Percentiles rank a stretch among this genome's conserved stretches.
phyloP scores from a whole-genome alignment of 495 filamentous ascomycete species.

The Penicillium tannophilum region DNA sequence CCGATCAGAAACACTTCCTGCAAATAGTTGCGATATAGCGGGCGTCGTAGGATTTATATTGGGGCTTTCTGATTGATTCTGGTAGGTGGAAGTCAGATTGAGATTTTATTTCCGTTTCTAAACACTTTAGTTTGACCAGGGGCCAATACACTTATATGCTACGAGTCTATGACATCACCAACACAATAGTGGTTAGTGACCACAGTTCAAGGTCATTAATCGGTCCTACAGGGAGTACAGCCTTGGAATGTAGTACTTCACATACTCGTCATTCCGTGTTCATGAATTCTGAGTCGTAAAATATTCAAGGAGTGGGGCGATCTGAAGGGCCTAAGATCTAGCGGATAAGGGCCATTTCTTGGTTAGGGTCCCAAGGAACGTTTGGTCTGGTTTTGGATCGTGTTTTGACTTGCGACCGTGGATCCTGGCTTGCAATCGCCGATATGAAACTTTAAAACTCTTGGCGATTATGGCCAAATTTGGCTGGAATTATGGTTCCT shows the following conservation, averaged over 20 bases:
- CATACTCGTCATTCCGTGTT: not conserved
- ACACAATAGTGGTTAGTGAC: too few relatives aligned
- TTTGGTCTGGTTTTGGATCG: not conserved
- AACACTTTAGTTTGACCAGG: too few relatives aligned
- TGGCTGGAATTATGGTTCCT: too few relatives aligned
- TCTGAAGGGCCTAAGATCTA: not conserved
- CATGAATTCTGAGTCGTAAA: not conserved
- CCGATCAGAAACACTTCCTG: not conserved
- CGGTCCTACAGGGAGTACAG: conserved; percentile 59
- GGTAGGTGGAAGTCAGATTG: too few relatives aligned
- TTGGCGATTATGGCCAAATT: too few relatives aligned
- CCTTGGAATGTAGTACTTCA: conserved; percentile 88
- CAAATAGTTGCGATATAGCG: not conserved
- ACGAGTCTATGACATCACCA: too few relatives aligned
- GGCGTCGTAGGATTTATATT: too few relatives aligned
- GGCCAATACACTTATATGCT: too few relatives aligned
- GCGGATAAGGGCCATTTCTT: not conserved
- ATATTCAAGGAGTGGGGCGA: not conserved
- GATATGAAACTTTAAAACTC: too few relatives aligned
- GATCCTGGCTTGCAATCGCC: not conserved
- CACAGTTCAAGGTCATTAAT: not conserved
- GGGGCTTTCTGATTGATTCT: too few relatives aligned
- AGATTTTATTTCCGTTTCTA: too few relatives aligned
- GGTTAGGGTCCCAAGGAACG: not conserved
- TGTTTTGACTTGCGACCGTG: not conserved